A percentile compares a stretch with the other conserved stretches of the same genome.
Evolutionary conservation across 2,329 filamentous ascomycete genomes (phyloP).

Genomic region (Penicillium psychrosexuale): DNA sequence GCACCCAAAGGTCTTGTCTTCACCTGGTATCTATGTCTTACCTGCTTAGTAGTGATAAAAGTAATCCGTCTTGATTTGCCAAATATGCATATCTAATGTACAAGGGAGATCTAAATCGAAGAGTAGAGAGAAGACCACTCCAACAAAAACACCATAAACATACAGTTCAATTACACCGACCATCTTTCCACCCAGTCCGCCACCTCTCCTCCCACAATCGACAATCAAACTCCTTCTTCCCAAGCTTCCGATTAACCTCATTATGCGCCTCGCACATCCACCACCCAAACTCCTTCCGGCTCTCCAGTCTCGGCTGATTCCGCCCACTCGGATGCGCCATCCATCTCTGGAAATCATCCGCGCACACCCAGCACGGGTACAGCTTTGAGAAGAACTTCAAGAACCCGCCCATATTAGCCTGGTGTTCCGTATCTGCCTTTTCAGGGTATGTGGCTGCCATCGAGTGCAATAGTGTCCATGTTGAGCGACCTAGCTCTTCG

Average conservation of each 20-base stretch:
- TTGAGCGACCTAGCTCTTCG: slow-evolving; percentile 76
- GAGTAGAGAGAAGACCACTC: slow-evolving; percentile 11
- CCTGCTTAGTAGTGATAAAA: not conserved
- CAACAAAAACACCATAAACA: not conserved
- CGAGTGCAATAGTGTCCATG: slow-evolving; percentile 91
- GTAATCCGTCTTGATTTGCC: slow-evolving; percentile 3
- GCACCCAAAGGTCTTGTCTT: not conserved
- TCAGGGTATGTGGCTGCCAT: slow-evolving; percentile 84
- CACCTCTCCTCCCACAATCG: slow-evolving; percentile 87
- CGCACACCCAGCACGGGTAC: slow-evolving; percentile 95
- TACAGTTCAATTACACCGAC: slow-evolving; percentile 56
- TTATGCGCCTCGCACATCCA: slow-evolving; percentile 54
- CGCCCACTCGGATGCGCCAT: slow-evolving; percentile 57
- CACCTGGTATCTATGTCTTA: too few relatives aligned
- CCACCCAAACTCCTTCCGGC: slow-evolving; percentile 47
- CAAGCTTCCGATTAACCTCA: slow-evolving; percentile 66
- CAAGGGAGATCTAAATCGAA: slow-evolving; percentile 10
- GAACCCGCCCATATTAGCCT: slow-evolving; percentile 74
- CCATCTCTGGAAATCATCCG: slow-evolving; percentile 83
- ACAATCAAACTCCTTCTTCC: slow-evolving; percentile 90
- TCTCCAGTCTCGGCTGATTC: slow-evolving; percentile 62
- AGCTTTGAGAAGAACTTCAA: slow-evolving; percentile 76
- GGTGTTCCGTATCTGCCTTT: slow-evolving; percentile 63
- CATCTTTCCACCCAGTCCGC: slow-evolving; percentile 79
- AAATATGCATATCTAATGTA: slow-evolving; percentile 12